Evolutionary conservation across 2,329 filamentous ascomycete species (phyloP).

Genomic region (Ceratocystis destructans): DNA sequence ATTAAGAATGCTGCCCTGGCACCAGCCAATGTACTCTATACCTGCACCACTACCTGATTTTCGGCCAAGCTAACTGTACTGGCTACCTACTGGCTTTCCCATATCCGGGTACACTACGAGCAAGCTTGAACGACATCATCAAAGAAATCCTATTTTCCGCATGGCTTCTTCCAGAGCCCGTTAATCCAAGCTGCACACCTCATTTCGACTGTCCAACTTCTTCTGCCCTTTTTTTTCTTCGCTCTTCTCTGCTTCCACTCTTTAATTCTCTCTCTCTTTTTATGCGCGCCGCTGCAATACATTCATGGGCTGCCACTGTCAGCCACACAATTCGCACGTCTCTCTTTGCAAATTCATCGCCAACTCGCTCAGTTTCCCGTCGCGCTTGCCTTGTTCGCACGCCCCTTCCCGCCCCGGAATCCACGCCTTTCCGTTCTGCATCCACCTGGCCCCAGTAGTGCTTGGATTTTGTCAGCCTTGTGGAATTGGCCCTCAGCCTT

Average conservation of each 20-base stretch:
- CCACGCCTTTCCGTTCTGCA: neutral
- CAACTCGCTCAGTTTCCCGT: neutral
- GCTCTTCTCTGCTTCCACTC: neutral
- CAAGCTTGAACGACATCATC: conserved; percentile 7
- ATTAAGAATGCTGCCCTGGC: neutral
- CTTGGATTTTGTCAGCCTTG: conserved; percentile 13
- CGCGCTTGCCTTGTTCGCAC: conserved; percentile 7
- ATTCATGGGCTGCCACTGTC: conserved; percentile 1
- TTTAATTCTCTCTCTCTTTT: neutral
- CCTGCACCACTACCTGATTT: neutral
- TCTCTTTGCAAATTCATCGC: neutral
- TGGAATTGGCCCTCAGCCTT: conserved; percentile 11
- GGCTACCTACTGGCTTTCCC: neutral
- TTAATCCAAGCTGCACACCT: neutral
- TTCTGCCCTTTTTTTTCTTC: neutral
- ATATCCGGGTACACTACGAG: neutral
- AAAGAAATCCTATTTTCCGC: neutral
- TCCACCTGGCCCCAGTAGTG: no score
- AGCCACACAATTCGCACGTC: neutral
- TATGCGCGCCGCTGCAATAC: neutral
- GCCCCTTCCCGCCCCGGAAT: neutral
- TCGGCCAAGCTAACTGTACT: neutral
- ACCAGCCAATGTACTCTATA: neutral
- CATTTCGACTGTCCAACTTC: neutral
- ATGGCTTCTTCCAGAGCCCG: no score